Evolutionary conservation across 352 stramenopile species (phyloP), one percentile per base, ranked within the genome.

Genomic region (Phytophthora parvispora): DNA sequence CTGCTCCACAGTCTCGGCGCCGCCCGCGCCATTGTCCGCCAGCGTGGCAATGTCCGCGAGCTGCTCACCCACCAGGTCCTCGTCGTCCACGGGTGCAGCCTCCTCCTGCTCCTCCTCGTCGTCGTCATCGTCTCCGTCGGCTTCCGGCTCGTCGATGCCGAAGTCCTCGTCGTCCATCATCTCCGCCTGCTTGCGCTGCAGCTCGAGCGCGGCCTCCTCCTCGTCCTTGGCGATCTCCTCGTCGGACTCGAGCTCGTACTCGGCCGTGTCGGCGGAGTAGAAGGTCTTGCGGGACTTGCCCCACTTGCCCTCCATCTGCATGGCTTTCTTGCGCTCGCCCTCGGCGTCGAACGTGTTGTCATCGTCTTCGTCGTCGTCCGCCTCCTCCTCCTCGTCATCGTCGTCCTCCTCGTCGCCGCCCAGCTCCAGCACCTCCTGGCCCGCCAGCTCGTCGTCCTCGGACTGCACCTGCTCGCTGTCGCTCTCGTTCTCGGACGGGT

Each of bases 111-210:
- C 72, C 2, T 84, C 76, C 3, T 87, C 75, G 3, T 80, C 77
- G 20, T 89, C 77, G n/a, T 89, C 79, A 2, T 81, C 79, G 12
- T 75, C 64, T 63, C 61, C 72, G 24, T 75, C 63, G 9, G 78
- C 68, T 28, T 86, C 76, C 13, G 74, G 66, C 4, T 83, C 75
- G 13, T 84, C 84, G 51, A 97, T 82, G n/a, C 79, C 89, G 74
- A 95, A 95, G 66, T 97, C 89, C 55, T 94, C 88, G 53, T 94
- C 85, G 72, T 94, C 89, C 85, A 97, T 91, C 81, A 95, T 86
- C 20, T 86, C 79, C 6, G 84, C 84, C 77, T 97, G 87, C 56
- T 95, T 94, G 55, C 81, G 84, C 72, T 97, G 89, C 50, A 97
- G 58, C 61, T 97, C 89, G 5, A 97, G 60, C 42, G 89, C 89